Conservation (phyloP, 257 asterid genomes). For the Coffea canephora region DNA sequence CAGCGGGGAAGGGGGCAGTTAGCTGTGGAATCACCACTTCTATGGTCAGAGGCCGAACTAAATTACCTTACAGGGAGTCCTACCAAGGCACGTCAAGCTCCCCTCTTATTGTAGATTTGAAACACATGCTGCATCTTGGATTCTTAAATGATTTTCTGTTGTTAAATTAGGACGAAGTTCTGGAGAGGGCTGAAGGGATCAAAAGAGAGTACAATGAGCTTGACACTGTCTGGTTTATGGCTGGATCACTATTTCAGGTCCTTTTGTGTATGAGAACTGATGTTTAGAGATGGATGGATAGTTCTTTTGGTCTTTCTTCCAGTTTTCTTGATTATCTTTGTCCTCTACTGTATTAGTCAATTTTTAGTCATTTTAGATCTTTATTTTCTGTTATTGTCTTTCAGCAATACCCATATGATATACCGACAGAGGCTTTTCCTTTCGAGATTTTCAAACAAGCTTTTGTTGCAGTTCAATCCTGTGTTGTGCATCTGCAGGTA, state of each 20-base stretch:
- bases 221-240: slow-evolving; percentile 99
- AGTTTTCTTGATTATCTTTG: neutral
- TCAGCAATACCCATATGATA: slow-evolving; percentile 99
- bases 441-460: slow-evolving; percentile 98
- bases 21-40: slow-evolving; percentile 93
- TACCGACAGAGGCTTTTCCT: slow-evolving; percentile 96
- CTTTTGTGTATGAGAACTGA: slow-evolving; percentile 4
- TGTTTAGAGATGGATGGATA: neutral
- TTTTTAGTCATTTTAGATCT: neutral
- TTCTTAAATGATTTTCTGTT: slow-evolving; percentile 5
- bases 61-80: slow-evolving; percentile 93
- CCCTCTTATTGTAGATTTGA: neutral
- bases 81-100: slow-evolving; percentile 57
- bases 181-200: slow-evolving; percentile 87
- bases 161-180: slow-evolving; percentile 64
- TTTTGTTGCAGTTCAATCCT: slow-evolving; percentile 96
- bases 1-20: slow-evolving; percentile 98
- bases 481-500: slow-evolving; percentile 99
- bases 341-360: no score
- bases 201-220: slow-evolving; percentile 94
- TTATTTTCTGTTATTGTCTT: slow-evolving; percentile 18
- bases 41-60: slow-evolving; percentile 92
- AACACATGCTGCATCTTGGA: slow-evolving; percentile 8
- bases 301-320: neutral
- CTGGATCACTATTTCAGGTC: slow-evolving; percentile 95